Evolutionary conservation across 352 stramenopile species (phyloP).

Genomic region (Nothophytophthora sp.): DNA sequence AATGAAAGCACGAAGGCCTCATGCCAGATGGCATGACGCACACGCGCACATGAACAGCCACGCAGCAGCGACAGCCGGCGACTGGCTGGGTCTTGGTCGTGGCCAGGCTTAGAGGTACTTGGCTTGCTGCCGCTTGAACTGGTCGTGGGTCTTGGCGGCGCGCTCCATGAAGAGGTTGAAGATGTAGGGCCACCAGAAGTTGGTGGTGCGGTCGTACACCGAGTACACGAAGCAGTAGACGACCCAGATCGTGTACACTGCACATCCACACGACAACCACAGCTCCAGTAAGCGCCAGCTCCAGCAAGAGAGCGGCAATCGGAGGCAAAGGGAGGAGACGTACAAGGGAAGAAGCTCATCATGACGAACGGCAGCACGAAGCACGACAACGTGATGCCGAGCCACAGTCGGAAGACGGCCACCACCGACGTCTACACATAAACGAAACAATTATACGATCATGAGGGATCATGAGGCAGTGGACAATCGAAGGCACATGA

Average conservation of each 20-base stretch:
- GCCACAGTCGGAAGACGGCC: slow-evolving; percentile 75
- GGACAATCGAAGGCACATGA: neutral
- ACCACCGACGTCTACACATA: slow-evolving; percentile 52
- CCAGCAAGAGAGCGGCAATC: neutral
- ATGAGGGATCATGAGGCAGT: neutral
- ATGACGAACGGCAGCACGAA: slow-evolving; percentile 75
- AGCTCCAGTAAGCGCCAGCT: neutral
- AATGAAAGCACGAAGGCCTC: no score
- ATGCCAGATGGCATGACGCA: no score
- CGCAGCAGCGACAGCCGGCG: neutral
- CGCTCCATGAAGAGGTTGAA: slow-evolving; percentile 75
- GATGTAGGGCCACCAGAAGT: slow-evolving; percentile 88
- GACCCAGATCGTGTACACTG: slow-evolving; percentile 82
- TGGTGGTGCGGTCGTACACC: slow-evolving; percentile 82
- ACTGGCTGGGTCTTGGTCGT: slow-evolving; percentile 5
- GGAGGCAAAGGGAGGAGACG: neutral
- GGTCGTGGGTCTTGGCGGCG: slow-evolving; percentile 55
- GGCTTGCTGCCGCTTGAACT: slow-evolving; percentile 38
- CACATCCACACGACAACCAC: slow-evolving; percentile 2
- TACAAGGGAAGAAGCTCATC: slow-evolving; percentile 82
- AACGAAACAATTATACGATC: slow-evolving; percentile 5
- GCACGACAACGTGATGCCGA: slow-evolving; percentile 61
- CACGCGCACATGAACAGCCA: no score
- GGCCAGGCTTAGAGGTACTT: slow-evolving; percentile 25
- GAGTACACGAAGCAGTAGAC: slow-evolving; percentile 86